Base-by-base conservation (phyloP, 148 eudicot genomes). In the Simmondsia chinensis region DNA sequence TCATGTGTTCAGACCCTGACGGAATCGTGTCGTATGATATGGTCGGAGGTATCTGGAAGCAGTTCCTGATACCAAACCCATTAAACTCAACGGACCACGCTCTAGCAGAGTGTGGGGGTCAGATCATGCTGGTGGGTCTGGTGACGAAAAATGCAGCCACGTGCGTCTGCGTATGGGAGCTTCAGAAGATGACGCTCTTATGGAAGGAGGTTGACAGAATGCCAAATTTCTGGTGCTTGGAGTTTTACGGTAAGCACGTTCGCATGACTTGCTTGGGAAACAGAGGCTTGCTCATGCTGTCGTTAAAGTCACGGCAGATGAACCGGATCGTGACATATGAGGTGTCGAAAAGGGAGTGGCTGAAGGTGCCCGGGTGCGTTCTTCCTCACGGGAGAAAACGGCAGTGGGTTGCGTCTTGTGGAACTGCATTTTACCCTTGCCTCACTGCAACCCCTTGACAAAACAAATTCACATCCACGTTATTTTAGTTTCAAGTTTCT, bases 131-230 rank as follows among this genome's bases (percentile, higher is more conserved):
- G 24, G 94, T 75, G 55, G 96, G 96, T 23, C 66, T 93, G 54
- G 61, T 86, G 41, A 82, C 81, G 0, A 86, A 77, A 64, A 86
- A 86, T 36, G 99, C 87, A 1, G 99, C 89, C 66, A 86, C 94
- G 5, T 93, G 99, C 28, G 83, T 91, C 50, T 93, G 89, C 63
- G 63, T 93, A 61, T 93, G 96, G 96, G 96, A 93, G 87, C 82
- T 93, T 60, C 96, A 93, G 66, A 86, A 67, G 63, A 86, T 93
- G 99, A 82, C 79, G 69, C 83, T 93, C 46, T 60, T 93, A 59
- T 93, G 99, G 99, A 93, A 80, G 94, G 99, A 93, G 99, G 99
- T 86, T 65, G 99, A 93, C 99, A 93, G 99, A 86, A 93, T 93
- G 96, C 99, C 99, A 93, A 93, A 86, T 56, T 52, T 66, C 31